A percentile compares a stretch with the other conserved stretches of the same genome.
These are phyloP conservation scores for Aspergillus spinulosporus DNA, from an alignment of 2,329 filamentous ascomycete genomes.

Conservation along the genomic window DNA sequence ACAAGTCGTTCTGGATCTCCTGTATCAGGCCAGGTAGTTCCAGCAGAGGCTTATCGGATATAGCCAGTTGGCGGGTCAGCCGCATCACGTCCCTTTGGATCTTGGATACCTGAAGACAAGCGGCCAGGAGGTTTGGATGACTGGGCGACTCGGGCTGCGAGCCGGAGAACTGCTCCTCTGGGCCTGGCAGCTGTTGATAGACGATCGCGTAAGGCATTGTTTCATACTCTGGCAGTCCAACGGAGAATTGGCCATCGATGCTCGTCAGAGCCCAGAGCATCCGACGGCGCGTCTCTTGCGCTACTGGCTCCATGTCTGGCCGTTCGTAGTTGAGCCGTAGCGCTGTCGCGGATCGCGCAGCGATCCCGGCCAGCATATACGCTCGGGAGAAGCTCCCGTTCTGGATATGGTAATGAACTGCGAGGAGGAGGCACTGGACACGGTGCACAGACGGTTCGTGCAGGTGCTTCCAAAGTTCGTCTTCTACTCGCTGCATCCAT, in stretches of 20 bases:
- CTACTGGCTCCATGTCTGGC: not conserved
- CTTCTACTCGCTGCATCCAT: not conserved
- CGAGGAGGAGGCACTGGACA: not conserved
- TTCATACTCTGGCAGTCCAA: not conserved
- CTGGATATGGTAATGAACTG: not conserved
- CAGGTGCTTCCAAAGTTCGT: not conserved
- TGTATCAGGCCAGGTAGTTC: not conserved
- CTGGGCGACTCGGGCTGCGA: not conserved
- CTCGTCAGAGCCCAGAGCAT: not conserved
- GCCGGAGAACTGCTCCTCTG: not conserved
- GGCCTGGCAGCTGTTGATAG: not conserved
- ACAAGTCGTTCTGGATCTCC: not conserved
- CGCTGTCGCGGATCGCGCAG: not conserved
- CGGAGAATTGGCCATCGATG: not conserved
- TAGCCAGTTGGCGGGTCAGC: not conserved
- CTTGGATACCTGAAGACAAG: not conserved
- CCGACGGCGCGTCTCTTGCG: not conserved
- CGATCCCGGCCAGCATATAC: not conserved
- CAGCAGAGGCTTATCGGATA: not conserved
- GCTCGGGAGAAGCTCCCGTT: not conserved
- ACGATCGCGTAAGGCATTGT: not conserved
- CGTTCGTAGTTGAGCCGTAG: not conserved
- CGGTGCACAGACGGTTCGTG: not conserved
- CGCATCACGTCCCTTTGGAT: not conserved
- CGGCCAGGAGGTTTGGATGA: not conserved